Percentiles rank a stretch among this genome's conserved stretches.
phyloP scores from a whole-genome alignment of 2,329 filamentous ascomycete genomes.

The Ophiocordyceps camponoti-leonardi region DNA sequence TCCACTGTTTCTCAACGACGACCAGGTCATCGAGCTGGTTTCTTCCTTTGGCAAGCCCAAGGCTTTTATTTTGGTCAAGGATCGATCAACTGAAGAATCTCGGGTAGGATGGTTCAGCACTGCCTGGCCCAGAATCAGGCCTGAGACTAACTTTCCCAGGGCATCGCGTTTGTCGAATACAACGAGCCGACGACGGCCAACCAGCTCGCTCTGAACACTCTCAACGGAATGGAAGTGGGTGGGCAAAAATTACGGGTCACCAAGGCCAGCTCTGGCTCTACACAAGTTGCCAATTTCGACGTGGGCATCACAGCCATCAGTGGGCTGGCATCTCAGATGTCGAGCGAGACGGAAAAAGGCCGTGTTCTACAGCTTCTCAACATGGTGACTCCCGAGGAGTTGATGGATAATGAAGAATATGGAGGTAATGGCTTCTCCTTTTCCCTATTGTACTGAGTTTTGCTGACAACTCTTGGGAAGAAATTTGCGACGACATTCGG shows the following conservation, averaged over 20 bases:
- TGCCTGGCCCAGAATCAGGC: background rate
- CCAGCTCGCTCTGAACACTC: conserved; percentile 70
- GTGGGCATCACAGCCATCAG: conserved; percentile 97
- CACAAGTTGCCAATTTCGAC: conserved; percentile 82
- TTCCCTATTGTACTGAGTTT: background rate
- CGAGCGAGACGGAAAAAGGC: conserved; percentile 60
- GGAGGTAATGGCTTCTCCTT: conserved; percentile 45
- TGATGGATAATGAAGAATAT: conserved; percentile 88
- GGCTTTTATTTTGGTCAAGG: conserved; percentile 79
- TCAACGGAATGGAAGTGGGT: conserved; percentile 87
- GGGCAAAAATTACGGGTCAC: conserved; percentile 72
- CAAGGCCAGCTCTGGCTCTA: conserved; percentile 81
- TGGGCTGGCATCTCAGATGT: conserved; percentile 82
- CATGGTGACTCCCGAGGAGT: conserved; percentile 93
- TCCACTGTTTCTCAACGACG: conserved; percentile 71
- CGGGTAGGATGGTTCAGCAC: conserved; percentile 37
- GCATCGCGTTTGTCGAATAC: conserved; percentile 95
- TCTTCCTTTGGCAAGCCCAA: conserved; percentile 86
- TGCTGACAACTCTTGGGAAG: conserved; percentile 23
- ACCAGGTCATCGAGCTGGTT: conserved; percentile 80
- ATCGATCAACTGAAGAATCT: conserved; percentile 70
- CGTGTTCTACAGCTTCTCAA: conserved; percentile 86
- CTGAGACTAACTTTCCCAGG: conserved; percentile 28
- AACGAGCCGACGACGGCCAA: conserved; percentile 53
- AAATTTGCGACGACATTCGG: conserved; percentile 88